phyloP scores from a whole-genome alignment of 495 filamentous ascomycete genomes.

The Xylona heveae region DNA sequence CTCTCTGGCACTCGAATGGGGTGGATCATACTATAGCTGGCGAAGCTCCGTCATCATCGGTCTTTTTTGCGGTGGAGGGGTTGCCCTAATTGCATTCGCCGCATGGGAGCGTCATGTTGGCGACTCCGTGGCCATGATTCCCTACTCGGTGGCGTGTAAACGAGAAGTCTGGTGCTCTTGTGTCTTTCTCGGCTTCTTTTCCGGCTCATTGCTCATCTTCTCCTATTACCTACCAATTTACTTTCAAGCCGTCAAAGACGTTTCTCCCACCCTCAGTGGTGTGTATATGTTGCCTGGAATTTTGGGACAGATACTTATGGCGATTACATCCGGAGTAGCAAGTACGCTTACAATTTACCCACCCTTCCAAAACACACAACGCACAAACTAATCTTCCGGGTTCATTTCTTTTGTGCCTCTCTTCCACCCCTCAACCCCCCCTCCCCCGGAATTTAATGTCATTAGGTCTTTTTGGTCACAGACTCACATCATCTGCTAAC shows the following conservation, averaged over 20 bases:
- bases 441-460: no score
- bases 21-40: conserved; percentile 22
- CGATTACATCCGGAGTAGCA: not conserved
- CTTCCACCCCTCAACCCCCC: not conserved
- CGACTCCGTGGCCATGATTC: conserved; percentile 5
- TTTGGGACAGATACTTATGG: not conserved
- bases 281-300: conserved; percentile 2
- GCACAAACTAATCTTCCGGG: no score
- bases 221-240: conserved; percentile 3
- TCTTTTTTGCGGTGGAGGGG: conserved; percentile 9
- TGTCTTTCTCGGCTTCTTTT: not conserved
- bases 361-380: no score
- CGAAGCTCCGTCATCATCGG: conserved; percentile 23
- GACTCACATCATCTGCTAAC: no score
- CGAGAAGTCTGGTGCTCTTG: not conserved
- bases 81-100: conserved; percentile 5
- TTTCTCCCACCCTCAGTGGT: not conserved
- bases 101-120: conserved; percentile 1
- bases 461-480: no score
- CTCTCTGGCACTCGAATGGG: conserved; percentile 28
- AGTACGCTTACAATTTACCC: not conserved
- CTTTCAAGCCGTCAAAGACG: conserved; percentile 4
- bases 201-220: not conserved
- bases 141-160: conserved; percentile 1
- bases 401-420: not conserved